A percentile compares a stretch with the other conserved stretches of the same genome.
phyloP scores from a whole-genome alignment of 2,329 filamentous ascomycete genomes.

The Ceratocystis alfenasii region DNA sequence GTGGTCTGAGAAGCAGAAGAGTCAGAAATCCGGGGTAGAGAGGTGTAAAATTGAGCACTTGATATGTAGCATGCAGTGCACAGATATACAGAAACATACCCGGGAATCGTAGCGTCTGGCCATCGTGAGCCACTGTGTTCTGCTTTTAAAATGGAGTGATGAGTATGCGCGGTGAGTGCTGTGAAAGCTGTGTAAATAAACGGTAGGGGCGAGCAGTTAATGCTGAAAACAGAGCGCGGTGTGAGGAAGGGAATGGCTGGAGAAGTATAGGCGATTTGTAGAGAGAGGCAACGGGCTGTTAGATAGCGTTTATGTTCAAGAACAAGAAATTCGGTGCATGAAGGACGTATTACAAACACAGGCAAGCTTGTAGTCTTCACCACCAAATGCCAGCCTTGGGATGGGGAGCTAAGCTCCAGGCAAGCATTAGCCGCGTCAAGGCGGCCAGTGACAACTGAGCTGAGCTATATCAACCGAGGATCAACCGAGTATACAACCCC shows the following conservation, averaged over 20 bases:
- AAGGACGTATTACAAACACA: constrained; percentile 7
- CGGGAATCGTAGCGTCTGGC: constrained; percentile 95
- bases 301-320: neutral
- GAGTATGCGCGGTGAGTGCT: neutral
- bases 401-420: constrained; percentile 31
- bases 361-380: constrained; percentile 21
- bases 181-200: neutral
- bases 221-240: neutral
- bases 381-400: constrained; percentile 9
- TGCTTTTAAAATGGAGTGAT: neutral
- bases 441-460: neutral
- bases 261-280: neutral
- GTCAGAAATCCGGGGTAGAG: neutral
- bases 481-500: constrained; percentile 21
- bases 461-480: constrained; percentile 22
- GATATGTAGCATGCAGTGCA: no score
- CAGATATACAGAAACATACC: constrained; percentile 42
- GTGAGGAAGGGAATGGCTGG: neutral
- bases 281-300: neutral
- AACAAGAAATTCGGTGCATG: neutral
- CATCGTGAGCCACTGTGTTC: constrained; percentile 40
- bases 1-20: constrained; percentile 55
- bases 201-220: constrained; percentile 23
- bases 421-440: constrained; percentile 23
- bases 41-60: neutral